Evolutionary conservation across 306 rosid species (phyloP).

Genomic region (Fagus sylvatica): DNA sequence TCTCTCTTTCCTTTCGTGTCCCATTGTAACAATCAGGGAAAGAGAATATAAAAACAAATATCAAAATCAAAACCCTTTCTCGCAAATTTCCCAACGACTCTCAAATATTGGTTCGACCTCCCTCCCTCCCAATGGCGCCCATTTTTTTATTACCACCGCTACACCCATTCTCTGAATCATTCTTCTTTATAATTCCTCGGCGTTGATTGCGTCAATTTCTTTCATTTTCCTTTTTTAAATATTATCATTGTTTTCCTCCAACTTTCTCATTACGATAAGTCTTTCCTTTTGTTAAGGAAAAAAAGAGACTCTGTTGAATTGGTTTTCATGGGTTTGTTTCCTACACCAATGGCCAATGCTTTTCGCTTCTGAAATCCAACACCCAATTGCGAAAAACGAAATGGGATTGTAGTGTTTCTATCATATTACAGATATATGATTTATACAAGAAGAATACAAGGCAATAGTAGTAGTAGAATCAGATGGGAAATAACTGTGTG

Average conservation of each 20-base stretch:
- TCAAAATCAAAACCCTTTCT: background rate
- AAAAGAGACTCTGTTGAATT: background rate
- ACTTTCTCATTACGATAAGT: background rate
- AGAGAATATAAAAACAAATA: background rate
- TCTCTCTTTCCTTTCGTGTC: constrained; percentile 3
- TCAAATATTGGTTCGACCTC: background rate
- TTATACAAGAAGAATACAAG: constrained; percentile 6
- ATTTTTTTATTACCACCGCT: constrained; percentile 2
- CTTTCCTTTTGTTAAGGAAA: no score
- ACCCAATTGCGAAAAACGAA: constrained; percentile 3
- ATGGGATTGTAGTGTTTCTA: constrained; percentile 1
- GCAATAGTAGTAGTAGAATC: constrained; percentile 11
- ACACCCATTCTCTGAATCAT: constrained; percentile 11
- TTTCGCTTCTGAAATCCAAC: background rate
- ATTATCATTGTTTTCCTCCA: background rate
- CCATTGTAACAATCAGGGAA: background rate
- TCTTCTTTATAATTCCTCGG: background rate
- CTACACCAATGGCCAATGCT: background rate
- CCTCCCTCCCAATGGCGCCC: no score
- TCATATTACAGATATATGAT: constrained; percentile 13
- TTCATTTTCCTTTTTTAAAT: background rate
- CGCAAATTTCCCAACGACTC: background rate
- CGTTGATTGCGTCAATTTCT: background rate
- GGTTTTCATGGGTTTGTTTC: constrained; percentile 3
- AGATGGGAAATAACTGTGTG: constrained; percentile 88